These are phyloP conservation scores for Didymella pomorum DNA, from an alignment of 2,329 filamentous ascomycete genomes.

Conservation along the genomic window DNA sequence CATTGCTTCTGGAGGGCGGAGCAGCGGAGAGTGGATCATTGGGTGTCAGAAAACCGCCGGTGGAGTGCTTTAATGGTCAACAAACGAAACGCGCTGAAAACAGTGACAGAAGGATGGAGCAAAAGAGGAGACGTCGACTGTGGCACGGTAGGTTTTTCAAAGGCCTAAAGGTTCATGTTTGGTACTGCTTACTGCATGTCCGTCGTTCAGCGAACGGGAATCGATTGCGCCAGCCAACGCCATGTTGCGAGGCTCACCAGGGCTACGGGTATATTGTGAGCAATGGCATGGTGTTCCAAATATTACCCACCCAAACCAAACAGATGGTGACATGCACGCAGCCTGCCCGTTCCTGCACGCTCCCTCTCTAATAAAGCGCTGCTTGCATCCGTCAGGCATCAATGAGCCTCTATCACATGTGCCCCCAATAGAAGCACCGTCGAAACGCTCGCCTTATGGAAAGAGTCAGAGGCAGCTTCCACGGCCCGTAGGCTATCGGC, in stretches of 20 bases:
- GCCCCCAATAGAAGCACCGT: slow-evolving; percentile 2
- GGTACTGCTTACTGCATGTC: slow-evolving; percentile 32
- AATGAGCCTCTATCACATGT: slow-evolving; percentile 9
- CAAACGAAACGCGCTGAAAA: slow-evolving; percentile 31
- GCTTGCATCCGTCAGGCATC: slow-evolving; percentile 25
- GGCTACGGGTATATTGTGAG: slow-evolving; percentile 36
- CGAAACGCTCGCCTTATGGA: slow-evolving; percentile 4
- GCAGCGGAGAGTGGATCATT: slow-evolving; percentile 18
- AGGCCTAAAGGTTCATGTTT: slow-evolving; percentile 25
- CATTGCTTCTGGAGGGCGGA: slow-evolving; percentile 18
- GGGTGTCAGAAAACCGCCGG: slow-evolving; percentile 14
- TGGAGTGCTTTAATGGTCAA: slow-evolving; percentile 10
- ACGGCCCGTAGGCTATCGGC: slow-evolving; percentile 16
- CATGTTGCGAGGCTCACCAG: slow-evolving; percentile 19
- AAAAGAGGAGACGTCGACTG: slow-evolving; percentile 2
- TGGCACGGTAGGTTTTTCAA: slow-evolving; percentile 13
- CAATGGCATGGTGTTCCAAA: slow-evolving; percentile 25
- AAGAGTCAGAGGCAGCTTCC: slow-evolving; percentile 5
- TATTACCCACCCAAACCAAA: slow-evolving; percentile 26
- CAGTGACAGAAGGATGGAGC: slow-evolving; percentile 15
- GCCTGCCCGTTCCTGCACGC: slow-evolving; percentile 11
- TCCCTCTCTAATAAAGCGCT: slow-evolving; percentile 19
- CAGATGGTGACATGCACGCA: slow-evolving; percentile 15
- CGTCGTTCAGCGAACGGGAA: slow-evolving; percentile 17
- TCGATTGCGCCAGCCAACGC: not conserved